Evolutionary conservation across 2,329 filamentous ascomycete genomes (phyloP), one percentile per base, ranked within the genome.

Genomic region (Ilyonectria mors-panacis): DNA sequence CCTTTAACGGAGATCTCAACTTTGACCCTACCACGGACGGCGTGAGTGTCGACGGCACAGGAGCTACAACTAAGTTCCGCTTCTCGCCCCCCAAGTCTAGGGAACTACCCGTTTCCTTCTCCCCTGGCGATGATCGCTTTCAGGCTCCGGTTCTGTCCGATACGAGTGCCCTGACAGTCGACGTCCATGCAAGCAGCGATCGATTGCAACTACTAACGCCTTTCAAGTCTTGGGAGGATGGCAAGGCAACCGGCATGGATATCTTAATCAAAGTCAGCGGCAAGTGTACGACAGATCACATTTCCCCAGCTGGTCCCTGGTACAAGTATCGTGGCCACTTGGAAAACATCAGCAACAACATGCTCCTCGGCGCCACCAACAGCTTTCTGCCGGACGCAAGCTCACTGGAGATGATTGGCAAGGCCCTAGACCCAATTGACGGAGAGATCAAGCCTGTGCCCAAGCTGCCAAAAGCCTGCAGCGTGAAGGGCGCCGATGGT

Each of bases 271-370:
- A 82, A 59, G 76, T 80, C 17, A 58, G 71, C 3, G 78, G 80
- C 6, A 82, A 82, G 64, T 81, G 79, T 56, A 82, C 81, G 1
- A 82, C 80, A 3, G 80, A 82, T 56, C 81, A 82, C 33, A 81
- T 82, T 28, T 79, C 79, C 1, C 78, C 80, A 1, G 79, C 80
- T 0, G 80, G 79, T 0, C 78, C 79, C 1, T 82, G 80, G 81
- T 81, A 78, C 48, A 79, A 78, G 13, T 82, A 80, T 56, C 77
- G 80, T 2, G 81, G 80, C 3, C 80, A 82, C 55, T 76, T 82
- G 2, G 79, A 80, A 39, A 81, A 81, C 45, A 81, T 82, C 56
- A 77, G 74, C 67, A 77, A 80, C 68, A 81, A 81, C 66, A 75
- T 79, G 62, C 75, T 81, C 8, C 73, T 78, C 30, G 80, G 71